phyloP scores from a whole-genome alignment of 2,329 filamentous ascomycete species.

The Verticillium longisporum region DNA sequence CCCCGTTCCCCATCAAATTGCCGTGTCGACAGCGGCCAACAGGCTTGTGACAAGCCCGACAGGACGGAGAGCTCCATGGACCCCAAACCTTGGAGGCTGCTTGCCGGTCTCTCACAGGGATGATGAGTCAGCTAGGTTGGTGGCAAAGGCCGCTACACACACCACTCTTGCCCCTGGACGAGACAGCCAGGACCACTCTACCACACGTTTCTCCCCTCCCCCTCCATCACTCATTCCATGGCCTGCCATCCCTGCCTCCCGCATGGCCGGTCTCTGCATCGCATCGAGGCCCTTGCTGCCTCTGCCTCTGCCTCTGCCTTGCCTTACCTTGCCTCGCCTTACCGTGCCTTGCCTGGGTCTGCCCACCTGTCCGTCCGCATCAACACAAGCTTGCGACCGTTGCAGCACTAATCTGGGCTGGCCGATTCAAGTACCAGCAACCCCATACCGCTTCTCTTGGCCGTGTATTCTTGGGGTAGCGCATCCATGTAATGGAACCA shows the following conservation, averaged over 20 bases:
- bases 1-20: not conserved
- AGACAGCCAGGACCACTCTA: constrained; percentile 3
- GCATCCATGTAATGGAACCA: not conserved
- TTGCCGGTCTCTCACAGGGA: not conserved
- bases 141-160: not conserved
- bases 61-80: not conserved
- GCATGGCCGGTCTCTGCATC: not conserved
- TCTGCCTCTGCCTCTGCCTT: not conserved
- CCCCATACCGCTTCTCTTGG: not conserved
- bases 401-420: not conserved
- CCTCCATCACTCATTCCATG: constrained; percentile 5
- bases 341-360: not conserved
- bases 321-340: constrained; percentile 2
- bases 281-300: not conserved
- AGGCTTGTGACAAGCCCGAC: constrained; percentile 10
- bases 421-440: not conserved
- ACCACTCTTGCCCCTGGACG: not conserved
- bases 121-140: not conserved
- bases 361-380: not conserved
- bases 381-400: not conserved
- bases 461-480: not conserved
- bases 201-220: constrained; percentile 4
- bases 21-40: constrained; percentile 13
- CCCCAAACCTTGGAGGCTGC: not conserved
- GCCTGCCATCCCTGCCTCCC: constrained; percentile 4